Conservation (phyloP, 306 rosid species). For the Ochetophila trinervis region DNA sequence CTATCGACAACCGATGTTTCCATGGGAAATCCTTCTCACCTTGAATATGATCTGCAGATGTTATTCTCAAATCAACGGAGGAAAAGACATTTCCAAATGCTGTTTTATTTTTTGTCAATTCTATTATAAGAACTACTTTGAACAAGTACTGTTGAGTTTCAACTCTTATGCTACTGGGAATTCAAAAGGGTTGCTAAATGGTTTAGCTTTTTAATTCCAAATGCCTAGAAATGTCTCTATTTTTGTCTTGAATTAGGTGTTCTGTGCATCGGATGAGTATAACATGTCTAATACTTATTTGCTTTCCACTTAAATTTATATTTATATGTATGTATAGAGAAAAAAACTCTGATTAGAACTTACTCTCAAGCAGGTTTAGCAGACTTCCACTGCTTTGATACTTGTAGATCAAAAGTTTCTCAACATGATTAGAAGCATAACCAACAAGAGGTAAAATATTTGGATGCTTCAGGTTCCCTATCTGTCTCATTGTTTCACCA, state of each 20-base stretch:
- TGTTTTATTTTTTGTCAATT: no score
- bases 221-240: no score
- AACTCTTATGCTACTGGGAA: no score
- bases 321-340: background rate
- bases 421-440: constrained; percentile 48
- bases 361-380: constrained; percentile 63
- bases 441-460: constrained; percentile 68
- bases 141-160: no score
- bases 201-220: no score
- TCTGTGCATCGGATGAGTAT: no score
- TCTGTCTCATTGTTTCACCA: constrained; percentile 44
- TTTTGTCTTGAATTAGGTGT: no score
- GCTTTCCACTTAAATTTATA: background rate
- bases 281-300: background rate
- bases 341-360: constrained; percentile 17
- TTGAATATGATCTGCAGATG: constrained; percentile 44
- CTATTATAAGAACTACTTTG: no score
- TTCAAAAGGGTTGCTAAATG: no score
- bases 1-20: constrained; percentile 57
- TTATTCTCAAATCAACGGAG: background rate
- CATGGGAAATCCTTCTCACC: constrained; percentile 57
- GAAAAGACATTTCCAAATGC: background rate
- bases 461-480: constrained; percentile 52
- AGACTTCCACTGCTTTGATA: constrained; percentile 72
- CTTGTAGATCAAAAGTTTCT: constrained; percentile 65